Evolutionary conservation across 345 rosid genomes (phyloP).

Genomic region (Gossypium rotundifolium): DNA sequence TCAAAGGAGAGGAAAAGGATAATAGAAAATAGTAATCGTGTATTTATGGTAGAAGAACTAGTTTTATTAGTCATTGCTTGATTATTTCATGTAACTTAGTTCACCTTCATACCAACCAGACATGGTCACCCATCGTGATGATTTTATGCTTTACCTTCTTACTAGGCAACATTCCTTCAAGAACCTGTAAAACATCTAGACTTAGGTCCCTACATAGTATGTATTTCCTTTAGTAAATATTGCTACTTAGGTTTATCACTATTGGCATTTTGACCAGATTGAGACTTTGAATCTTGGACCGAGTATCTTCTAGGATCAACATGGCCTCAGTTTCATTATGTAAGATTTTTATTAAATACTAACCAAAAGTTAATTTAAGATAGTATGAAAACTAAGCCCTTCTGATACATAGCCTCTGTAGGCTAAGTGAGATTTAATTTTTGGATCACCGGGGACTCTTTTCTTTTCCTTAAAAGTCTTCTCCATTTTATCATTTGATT

Average conservation of each 20-base stretch:
- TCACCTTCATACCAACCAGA: slow-evolving; percentile 4
- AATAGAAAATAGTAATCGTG: slow-evolving; percentile 3
- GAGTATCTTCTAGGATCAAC: neutral
- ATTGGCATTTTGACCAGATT: slow-evolving; percentile 1
- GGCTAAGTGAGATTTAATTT: neutral
- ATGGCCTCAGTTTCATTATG: neutral
- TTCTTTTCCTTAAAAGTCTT: neutral
- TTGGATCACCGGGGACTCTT: neutral
- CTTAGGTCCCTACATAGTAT: neutral
- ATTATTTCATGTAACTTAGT: neutral
- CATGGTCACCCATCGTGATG: neutral
- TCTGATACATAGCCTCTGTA: neutral
- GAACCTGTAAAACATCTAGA: neutral
- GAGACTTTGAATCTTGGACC: neutral
- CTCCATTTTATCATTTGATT: slow-evolving; percentile 5
- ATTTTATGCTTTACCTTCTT: neutral
- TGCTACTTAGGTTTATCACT: neutral
- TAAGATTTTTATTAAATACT: neutral
- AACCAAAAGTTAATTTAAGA: neutral
- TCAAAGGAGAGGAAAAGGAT: neutral
- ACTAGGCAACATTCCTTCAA: neutral
- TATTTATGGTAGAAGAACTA: neutral
- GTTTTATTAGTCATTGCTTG: neutral
- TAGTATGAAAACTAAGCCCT: neutral
- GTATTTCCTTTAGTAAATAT: neutral